Base-by-base conservation (phyloP, 805 yeast species). In the Starmerella floris region DNA sequence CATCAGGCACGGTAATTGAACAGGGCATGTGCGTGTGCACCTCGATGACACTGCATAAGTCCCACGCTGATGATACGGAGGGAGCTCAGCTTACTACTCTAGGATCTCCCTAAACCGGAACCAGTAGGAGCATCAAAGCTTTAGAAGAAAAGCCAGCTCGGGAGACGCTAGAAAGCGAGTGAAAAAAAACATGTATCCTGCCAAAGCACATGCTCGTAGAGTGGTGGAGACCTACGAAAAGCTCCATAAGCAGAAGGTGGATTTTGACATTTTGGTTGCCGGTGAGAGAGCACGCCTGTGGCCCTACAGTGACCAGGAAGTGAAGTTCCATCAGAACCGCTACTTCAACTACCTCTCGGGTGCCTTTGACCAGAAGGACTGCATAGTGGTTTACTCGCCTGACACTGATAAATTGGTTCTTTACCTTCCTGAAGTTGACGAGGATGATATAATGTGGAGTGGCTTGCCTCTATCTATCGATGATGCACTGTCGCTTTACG, bases 401-500 rank as follows among this genome's bases (percentile, higher is more conserved):
- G 56, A 51, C 3, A 51, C 60, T 5, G 83, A 78, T 35, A 68
- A 73, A 41, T 66, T 84, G 47, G 74, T 77, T 0, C 64, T 88
- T 22, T 88, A 80, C 56, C 66, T 91, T 40, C 96, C 97, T 1
- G 73, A 80, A 41, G 68, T 88, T 31, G 95, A 85, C 56, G 63
- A 70, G 34, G 97, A 91, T 35, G 95, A 83, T 57, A 80, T 88
- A 33, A 80, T 91, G 84, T 88, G 98, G 98, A 78, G 91, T 44
- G 98, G 98, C 0, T 56, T 79, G 61, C 98, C 98, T 4, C 49
- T 83, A 40, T 64, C 74, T 31, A 49, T 69, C 3, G 77, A 78
- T 37, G 77, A 79, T 17, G 95, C 95, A 0, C 41, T 60, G 38
- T 57, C 65, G 19, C 69, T 67, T 47, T 88, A 63, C 52, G 95